A percentile compares a stretch with the other conserved stretches of the same genome.
Conservation (phyloP, 495 filamentous ascomycete genomes). For the Opeltia flavorubescens region DNA sequence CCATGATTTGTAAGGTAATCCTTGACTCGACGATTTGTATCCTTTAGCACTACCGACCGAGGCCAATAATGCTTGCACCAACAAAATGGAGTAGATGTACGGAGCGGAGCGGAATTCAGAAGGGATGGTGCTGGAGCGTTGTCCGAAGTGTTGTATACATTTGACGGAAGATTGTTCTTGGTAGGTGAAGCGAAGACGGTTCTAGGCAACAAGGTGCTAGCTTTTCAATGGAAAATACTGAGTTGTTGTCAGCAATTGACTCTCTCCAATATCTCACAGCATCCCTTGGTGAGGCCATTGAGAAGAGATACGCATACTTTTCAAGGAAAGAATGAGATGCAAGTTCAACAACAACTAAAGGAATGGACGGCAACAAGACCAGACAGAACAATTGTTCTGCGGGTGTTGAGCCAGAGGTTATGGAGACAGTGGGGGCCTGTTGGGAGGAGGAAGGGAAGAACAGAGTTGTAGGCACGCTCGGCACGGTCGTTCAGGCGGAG, state of each 20-base stretch:
- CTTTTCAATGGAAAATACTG: too few relatives aligned
- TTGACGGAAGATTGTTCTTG: background rate
- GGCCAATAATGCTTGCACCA: background rate
- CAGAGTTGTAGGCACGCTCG: background rate
- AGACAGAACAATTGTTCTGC: conserved; percentile 9
- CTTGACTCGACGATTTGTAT: too few relatives aligned
- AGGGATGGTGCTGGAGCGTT: background rate
- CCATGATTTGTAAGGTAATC: conserved; percentile 2
- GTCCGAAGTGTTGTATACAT: background rate
- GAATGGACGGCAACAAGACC: conserved; percentile 18
- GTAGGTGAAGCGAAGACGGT: too few relatives aligned
- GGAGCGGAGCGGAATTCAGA: background rate
- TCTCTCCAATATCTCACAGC: too few relatives aligned
- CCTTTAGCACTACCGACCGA: background rate
- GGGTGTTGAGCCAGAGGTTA: conserved; percentile 12
- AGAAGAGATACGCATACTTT: background rate
- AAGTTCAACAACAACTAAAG: conserved; percentile 8
- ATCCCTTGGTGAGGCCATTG: background rate
- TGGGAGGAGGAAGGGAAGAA: too few relatives aligned
- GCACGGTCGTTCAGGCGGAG: background rate
- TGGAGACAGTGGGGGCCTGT: conserved; percentile 4
- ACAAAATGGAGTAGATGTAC: background rate
- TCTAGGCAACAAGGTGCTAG: too few relatives aligned
- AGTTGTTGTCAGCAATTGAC: too few relatives aligned
- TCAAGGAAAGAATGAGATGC: background rate